These are phyloP conservation scores for Epipyxis sp. DNA, from an alignment of 108 stramenopile genomes.

Conservation along the genomic window DNA sequence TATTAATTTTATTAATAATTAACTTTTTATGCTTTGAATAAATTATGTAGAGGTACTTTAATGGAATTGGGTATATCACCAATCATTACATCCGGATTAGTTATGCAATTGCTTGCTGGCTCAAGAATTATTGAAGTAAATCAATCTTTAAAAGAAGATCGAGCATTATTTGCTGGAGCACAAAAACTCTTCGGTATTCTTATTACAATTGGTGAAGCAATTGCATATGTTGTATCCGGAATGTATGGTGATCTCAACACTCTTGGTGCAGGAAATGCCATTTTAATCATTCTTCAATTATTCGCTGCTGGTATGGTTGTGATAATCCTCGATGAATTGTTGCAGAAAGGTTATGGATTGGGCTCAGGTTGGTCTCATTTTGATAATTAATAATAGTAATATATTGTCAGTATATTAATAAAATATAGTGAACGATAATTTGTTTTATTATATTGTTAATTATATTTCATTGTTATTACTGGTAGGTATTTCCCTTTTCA, in stretches of 20 bases:
- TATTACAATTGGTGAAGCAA: conserved; percentile 96
- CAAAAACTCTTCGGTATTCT: conserved; percentile 99
- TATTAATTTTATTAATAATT: neutral
- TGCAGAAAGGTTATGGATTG: conserved; percentile 99
- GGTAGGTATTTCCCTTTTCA: conserved; percentile 91
- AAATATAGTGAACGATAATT: too few relatives aligned
- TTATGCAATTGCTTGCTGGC: conserved; percentile 61
- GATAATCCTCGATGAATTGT: conserved; percentile 94
- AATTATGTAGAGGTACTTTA: conserved; percentile 71
- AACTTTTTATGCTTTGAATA: neutral
- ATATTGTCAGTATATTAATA: too few relatives aligned
- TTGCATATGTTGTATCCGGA: conserved; percentile 96
- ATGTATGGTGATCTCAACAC: conserved; percentile 94
- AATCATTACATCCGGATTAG: conserved; percentile 51
- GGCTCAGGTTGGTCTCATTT: conserved; percentile 92
- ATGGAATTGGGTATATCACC: conserved; percentile 99
- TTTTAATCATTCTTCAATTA: conserved; percentile 95
- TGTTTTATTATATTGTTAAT: too few relatives aligned
- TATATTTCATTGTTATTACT: too few relatives aligned
- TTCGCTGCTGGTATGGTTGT: conserved; percentile 96
- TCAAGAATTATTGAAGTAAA: conserved; percentile 97
- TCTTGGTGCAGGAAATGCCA: conserved; percentile 92
- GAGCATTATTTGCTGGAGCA: conserved; percentile 91
- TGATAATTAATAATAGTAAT: too few relatives aligned
- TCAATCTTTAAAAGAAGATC: conserved; percentile 96